Conservation (phyloP, 345 rosid genomes). For the Populus simonii region DNA sequence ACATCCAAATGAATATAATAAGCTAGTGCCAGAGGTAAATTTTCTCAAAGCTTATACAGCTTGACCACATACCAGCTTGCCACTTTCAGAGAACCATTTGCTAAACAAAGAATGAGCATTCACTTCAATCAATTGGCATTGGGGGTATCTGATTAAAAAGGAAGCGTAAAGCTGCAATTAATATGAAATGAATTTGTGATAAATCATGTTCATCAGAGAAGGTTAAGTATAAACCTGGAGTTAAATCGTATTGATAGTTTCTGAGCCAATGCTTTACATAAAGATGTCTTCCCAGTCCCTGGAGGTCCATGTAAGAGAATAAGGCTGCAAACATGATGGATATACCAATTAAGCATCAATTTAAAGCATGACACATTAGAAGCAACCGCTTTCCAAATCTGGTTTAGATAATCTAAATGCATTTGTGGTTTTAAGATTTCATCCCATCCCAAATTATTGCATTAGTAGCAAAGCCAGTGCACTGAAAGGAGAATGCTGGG, state of each 20-base stretch:
- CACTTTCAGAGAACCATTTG: conserved; percentile 99
- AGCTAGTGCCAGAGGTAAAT: neutral
- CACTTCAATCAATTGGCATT: conserved; percentile 91
- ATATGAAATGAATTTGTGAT: neutral
- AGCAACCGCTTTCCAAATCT: neutral
- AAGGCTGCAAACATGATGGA: conserved; percentile 50
- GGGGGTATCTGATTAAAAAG: conserved; percentile 63
- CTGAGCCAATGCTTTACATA: conserved; percentile 97
- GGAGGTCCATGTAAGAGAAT: conserved; percentile 98
- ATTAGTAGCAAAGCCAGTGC: neutral
- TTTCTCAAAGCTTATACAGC: neutral
- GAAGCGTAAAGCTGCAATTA: conserved; percentile 14
- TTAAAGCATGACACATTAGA: neutral
- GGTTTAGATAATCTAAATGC: neutral
- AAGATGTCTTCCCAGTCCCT: conserved; percentile 96
- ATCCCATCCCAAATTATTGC: neutral
- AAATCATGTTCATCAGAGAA: neutral
- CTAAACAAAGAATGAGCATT: conserved; percentile 98
- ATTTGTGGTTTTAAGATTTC: neutral
- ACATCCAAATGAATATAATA: neutral
- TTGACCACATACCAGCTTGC: conserved; percentile 73
- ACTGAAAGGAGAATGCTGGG: neutral
- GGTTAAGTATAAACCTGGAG: conserved; percentile 51
- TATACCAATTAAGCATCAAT: neutral
- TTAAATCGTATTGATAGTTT: conserved; percentile 83